Evolutionary conservation across 2,329 filamentous ascomycete genomes (phyloP).

Genomic region (Ploettnerulaceae sp.): DNA sequence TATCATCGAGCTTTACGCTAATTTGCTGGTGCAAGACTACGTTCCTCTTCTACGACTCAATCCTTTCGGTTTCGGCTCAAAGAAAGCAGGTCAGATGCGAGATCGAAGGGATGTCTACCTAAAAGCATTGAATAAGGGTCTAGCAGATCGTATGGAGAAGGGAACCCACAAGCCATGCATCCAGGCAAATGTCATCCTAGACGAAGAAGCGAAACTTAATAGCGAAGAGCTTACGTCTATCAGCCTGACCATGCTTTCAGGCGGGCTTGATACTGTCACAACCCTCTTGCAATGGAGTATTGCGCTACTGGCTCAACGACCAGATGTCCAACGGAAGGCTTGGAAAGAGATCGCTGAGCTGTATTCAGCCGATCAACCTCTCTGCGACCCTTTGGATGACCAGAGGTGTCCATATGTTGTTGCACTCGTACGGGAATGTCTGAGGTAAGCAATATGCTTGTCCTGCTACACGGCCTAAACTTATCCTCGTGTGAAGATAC

Average conservation of each 20-base stretch:
- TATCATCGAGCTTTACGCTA: too few relatives aligned
- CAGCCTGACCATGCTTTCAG: constrained; percentile 63
- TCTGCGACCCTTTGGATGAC: constrained; percentile 58
- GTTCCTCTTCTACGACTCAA: constrained; percentile 55
- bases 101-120: constrained; percentile 57
- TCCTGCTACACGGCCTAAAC: neutral
- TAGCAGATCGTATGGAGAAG: constrained; percentile 56
- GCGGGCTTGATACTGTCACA: constrained; percentile 62
- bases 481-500: constrained; percentile 38
- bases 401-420: constrained; percentile 59
- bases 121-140: constrained; percentile 49
- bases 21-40: too few relatives aligned
- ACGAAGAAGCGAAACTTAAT: constrained; percentile 58
- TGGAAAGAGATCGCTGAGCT: constrained; percentile 50
- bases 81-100: constrained; percentile 55
- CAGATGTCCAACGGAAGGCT: constrained; percentile 59
- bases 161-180: constrained; percentile 60
- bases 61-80: constrained; percentile 54
- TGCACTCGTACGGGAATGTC: constrained; percentile 58
- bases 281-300: constrained; percentile 63
- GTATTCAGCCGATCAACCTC: constrained; percentile 47
- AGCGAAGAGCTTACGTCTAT: constrained; percentile 60
- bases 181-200: constrained; percentile 60
- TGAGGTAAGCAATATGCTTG: constrained; percentile 40
- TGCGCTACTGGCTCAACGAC: constrained; percentile 52